A percentile compares a stretch with the other conserved stretches of the same genome.
These are phyloP conservation scores for Botrytis byssoidea DNA, from an alignment of 2,329 filamentous ascomycete species.

Conservation along the genomic window DNA sequence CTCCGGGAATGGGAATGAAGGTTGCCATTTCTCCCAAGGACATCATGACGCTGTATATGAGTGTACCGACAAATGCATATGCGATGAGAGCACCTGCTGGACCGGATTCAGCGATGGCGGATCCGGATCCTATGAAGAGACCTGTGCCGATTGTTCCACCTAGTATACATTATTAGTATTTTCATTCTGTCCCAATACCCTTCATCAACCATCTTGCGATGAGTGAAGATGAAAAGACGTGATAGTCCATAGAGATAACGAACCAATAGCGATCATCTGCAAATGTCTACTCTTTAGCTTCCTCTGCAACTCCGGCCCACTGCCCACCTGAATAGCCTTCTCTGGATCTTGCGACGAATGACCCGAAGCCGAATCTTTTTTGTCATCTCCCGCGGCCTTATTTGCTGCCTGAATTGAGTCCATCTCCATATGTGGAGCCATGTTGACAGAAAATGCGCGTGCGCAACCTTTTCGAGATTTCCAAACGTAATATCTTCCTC, in stretches of 20 bases:
- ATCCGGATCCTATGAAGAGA: slow-evolving; percentile 67
- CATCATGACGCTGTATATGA: slow-evolving; percentile 75
- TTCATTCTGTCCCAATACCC: neutral
- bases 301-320: slow-evolving; percentile 25
- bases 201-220: slow-evolving; percentile 15
- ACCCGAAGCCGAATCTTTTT: slow-evolving; percentile 12
- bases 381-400: slow-evolving; percentile 1
- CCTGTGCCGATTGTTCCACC: slow-evolving; percentile 70
- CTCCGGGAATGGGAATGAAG: slow-evolving; percentile 72
- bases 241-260: slow-evolving; percentile 24
- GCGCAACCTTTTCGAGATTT: neutral
- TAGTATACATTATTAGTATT: slow-evolving; percentile 9
- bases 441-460: slow-evolving; percentile 7
- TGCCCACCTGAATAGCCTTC: slow-evolving; percentile 16
- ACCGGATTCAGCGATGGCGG: slow-evolving; percentile 60
- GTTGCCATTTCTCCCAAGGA: slow-evolving; percentile 72
- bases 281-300: slow-evolving; percentile 58
- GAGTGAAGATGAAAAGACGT: neutral
- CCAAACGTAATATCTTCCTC: slow-evolving; percentile 12
- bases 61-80: slow-evolving; percentile 66
- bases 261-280: slow-evolving; percentile 64
- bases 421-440: slow-evolving; percentile 14
- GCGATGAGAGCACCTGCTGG: slow-evolving; percentile 66
- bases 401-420: slow-evolving; percentile 3
- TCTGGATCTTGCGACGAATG: slow-evolving; percentile 17